Conservation (phyloP, 306 rosid genomes). For the Aeschynomene evenia region DNA sequence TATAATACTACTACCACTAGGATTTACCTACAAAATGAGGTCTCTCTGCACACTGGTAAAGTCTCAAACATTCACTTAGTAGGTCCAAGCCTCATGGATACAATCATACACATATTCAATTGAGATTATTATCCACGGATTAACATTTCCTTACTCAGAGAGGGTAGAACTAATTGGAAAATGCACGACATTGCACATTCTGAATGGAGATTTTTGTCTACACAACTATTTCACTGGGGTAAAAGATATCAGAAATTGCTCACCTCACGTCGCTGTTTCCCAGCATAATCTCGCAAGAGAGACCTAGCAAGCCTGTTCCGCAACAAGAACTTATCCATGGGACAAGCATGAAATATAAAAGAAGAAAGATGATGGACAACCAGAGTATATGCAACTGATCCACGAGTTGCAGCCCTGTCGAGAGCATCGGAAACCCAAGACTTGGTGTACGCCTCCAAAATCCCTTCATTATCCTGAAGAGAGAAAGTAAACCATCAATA, state of each 20-base stretch:
- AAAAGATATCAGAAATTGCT: conserved; percentile 25
- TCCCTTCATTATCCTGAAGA: conserved; percentile 64
- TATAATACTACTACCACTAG: not conserved
- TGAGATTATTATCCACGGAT: not conserved
- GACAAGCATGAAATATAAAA: conserved; percentile 51
- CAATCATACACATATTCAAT: not conserved
- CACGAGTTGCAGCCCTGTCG: conserved; percentile 74
- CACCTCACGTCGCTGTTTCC: conserved; percentile 78
- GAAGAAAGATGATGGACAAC: conserved; percentile 82
- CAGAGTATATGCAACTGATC: conserved; percentile 61
- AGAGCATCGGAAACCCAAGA: conserved; percentile 90
- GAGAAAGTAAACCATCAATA: conserved; percentile 17
- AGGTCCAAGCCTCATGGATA: not conserved
- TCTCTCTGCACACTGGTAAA: not conserved
- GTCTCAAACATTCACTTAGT: not conserved
- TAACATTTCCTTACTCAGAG: conserved; percentile 19
- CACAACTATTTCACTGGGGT: conserved; percentile 5
- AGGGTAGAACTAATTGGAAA: not conserved
- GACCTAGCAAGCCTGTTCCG: conserved; percentile 74
- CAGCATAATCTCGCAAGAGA: conserved; percentile 69
- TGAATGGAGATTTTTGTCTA: not conserved
- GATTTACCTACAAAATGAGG: conserved; percentile 15
- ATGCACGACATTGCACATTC: conserved; percentile 13
- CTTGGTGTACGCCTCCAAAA: conserved; percentile 78
- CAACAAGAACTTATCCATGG: conserved; percentile 47